Conservation (phyloP, 352 stramenopile species). For the Phytopythium kandeliae region DNA sequence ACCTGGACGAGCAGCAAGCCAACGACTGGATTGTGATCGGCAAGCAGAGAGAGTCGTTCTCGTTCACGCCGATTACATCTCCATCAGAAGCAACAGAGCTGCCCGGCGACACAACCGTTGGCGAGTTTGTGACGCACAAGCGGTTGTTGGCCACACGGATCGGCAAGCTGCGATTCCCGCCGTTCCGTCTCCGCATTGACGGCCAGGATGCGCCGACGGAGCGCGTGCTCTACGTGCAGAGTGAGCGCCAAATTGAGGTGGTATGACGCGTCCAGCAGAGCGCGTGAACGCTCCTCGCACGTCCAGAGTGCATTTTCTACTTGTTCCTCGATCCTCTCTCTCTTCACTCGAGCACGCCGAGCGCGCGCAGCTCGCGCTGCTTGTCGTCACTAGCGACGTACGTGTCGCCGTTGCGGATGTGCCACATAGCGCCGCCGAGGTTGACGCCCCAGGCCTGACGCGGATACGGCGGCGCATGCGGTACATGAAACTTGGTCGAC, state of each 20-base stretch:
- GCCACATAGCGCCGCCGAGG: constrained; percentile 68
- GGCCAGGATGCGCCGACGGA: constrained; percentile 13
- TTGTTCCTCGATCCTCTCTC: too few species aligned
- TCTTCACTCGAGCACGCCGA: constrained; percentile 36
- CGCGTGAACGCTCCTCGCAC: too few species aligned
- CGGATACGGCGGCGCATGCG: constrained; percentile 49
- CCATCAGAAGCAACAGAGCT: too few species aligned
- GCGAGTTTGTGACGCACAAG: constrained; percentile 35
- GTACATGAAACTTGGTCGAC: constrained; percentile 72
- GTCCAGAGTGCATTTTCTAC: too few species aligned
- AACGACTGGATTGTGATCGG: constrained; percentile 66
- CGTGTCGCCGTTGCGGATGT: constrained; percentile 81
- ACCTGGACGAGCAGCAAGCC: constrained; percentile 41
- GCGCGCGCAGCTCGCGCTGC: constrained; percentile 40
- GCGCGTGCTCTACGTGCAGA: constrained; percentile 35
- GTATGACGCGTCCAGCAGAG: constrained; percentile 1
- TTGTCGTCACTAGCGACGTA: constrained; percentile 69
- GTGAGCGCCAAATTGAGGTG: constrained; percentile 28
- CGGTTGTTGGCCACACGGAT: constrained; percentile 37
- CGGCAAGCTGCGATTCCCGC: constrained; percentile 43
- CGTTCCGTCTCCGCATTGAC: constrained; percentile 34
- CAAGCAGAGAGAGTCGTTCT: constrained; percentile 49
- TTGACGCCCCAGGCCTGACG: constrained; percentile 59
- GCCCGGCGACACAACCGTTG: not conserved
- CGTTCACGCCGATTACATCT: constrained; percentile 13